Percentiles rank a stretch among this genome's conserved stretches.
These are phyloP conservation scores for Pholiota microspora DNA, from an alignment of 768 basidiomycete genomes.

Conservation along the genomic window DNA sequence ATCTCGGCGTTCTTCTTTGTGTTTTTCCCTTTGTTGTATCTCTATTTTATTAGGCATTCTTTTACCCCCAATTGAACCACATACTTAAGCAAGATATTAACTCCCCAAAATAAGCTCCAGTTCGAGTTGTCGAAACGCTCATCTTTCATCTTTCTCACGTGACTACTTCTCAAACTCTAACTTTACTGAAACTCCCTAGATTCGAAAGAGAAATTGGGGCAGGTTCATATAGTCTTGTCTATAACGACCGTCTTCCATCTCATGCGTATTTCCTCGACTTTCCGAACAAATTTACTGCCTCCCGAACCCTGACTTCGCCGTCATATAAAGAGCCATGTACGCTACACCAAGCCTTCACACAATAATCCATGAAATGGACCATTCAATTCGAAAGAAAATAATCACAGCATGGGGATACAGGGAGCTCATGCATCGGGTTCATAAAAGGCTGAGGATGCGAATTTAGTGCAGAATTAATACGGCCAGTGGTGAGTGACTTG, in stretches of 20 bases:
- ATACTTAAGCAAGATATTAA: no score
- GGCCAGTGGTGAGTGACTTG: no score
- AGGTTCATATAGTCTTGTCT: not conserved
- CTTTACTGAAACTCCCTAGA: constrained; percentile 11
- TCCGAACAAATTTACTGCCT: not conserved
- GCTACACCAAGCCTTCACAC: no score
- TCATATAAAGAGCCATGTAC: not conserved
- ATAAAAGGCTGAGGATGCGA: no score
- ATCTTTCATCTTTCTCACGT: constrained; percentile 11
- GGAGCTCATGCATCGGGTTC: no score
- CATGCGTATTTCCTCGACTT: not conserved
- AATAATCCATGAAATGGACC: no score
- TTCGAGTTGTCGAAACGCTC: not conserved
- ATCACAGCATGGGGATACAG: no score
- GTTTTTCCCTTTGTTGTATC: constrained; percentile 18
- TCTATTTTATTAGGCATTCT: constrained; percentile 8
- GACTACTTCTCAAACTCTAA: constrained; percentile 18
- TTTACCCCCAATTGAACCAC: no score
- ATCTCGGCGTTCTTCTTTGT: constrained; percentile 21
- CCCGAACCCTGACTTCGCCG: not conserved
- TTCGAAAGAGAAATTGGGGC: not conserved
- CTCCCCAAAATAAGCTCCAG: no score
- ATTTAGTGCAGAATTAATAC: no score
- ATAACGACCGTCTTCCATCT: not conserved
- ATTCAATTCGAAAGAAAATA: no score